phyloP scores from a whole-genome alignment of 1,284 basidiomycete species.

The Cystobasidiaceae sp. region DNA sequence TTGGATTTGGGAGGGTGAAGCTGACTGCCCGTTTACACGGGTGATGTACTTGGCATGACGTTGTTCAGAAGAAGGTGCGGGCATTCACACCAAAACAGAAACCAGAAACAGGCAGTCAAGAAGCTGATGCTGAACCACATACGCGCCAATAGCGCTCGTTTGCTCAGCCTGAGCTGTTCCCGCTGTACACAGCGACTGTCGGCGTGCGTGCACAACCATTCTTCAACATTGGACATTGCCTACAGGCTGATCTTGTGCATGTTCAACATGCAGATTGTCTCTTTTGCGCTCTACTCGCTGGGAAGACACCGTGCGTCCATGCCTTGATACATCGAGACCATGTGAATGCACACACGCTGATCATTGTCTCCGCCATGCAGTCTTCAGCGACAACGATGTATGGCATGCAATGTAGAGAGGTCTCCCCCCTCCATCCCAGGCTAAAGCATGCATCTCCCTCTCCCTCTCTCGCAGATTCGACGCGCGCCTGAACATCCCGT shows the following conservation, averaged over 20 bases:
- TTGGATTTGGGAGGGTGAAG: too few relatives aligned
- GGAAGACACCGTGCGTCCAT: slow-evolving; percentile 17
- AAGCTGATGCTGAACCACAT: too few relatives aligned
- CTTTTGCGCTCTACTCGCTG: slow-evolving; percentile 6
- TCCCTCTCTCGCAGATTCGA: slow-evolving; percentile 5
- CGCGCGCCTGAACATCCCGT: slow-evolving; percentile 19
- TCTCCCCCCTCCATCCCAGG: not conserved
- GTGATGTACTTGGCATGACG: too few relatives aligned
- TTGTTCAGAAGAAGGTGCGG: too few relatives aligned
- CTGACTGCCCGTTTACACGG: too few relatives aligned
- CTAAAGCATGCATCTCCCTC: not conserved
- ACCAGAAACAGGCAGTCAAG: too few relatives aligned
- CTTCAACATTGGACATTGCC: too few relatives aligned
- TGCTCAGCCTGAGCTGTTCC: too few relatives aligned
- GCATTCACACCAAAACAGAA: too few relatives aligned
- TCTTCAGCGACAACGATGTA: slow-evolving; percentile 26
- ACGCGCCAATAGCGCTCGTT: too few relatives aligned
- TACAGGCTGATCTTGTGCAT: not conserved
- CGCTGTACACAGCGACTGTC: too few relatives aligned
- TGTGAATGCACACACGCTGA: not conserved
- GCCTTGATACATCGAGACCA: not conserved
- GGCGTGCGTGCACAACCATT: too few relatives aligned
- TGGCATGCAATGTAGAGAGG: not conserved
- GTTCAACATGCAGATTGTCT: slow-evolving; percentile 1
- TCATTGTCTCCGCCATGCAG: not conserved